A percentile compares a stretch with the other conserved stretches of the same genome.
Conservation (phyloP, 176 grass and related monocot species). For the Otatea glauca region DNA sequence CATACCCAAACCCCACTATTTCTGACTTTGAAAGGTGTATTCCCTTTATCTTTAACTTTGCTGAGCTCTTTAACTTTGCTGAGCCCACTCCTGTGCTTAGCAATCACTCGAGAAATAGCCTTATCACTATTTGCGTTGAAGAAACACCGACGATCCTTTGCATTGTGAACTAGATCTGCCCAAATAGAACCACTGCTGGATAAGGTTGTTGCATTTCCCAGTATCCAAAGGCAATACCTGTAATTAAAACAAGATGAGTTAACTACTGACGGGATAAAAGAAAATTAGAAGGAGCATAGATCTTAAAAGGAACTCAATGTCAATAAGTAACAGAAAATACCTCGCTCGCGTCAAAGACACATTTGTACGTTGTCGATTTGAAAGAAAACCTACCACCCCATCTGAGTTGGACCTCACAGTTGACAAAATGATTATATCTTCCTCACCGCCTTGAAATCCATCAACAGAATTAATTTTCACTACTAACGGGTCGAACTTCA, state of each 20-base stretch:
- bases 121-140: slow-evolving; percentile 57
- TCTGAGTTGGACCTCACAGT: slow-evolving; percentile 62
- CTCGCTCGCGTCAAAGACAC: slow-evolving; percentile 70
- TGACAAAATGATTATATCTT: slow-evolving; percentile 77
- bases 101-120: slow-evolving; percentile 39
- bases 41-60: slow-evolving; percentile 36
- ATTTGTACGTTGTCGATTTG: slow-evolving; percentile 64
- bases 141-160: slow-evolving; percentile 54
- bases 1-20: slow-evolving; percentile 38
- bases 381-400: slow-evolving; percentile 66
- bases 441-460: slow-evolving; percentile 78
- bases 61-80: slow-evolving; percentile 33
- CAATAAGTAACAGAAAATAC: slow-evolving; percentile 34
- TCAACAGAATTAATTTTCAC: slow-evolving; percentile 75
- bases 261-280: not conserved
- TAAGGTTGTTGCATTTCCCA: slow-evolving; percentile 59
- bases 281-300: not conserved
- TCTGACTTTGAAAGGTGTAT: slow-evolving; percentile 31
- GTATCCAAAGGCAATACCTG: slow-evolving; percentile 69
- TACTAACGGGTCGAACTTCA: slow-evolving; percentile 25
- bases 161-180: slow-evolving; percentile 50
- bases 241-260: slow-evolving; percentile 24
- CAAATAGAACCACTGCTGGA: slow-evolving; percentile 50
- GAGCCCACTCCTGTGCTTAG: slow-evolving; percentile 29
- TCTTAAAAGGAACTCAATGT: slow-evolving; percentile 20